phyloP scores from a whole-genome alignment of 176 grass and related monocot species.

The Dendrocalamus sinicus region DNA sequence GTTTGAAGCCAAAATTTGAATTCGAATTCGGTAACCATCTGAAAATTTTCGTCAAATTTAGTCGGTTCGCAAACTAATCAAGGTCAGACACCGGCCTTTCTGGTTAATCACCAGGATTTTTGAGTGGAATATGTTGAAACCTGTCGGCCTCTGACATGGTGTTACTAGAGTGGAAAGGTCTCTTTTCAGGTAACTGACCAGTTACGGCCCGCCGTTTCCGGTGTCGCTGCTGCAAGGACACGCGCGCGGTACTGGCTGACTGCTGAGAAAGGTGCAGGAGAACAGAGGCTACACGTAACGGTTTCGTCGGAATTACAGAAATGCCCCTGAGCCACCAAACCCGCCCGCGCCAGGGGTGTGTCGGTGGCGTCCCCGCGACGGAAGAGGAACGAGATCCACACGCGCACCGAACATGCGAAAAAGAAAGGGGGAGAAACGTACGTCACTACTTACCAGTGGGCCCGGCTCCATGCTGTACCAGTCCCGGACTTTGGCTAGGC shows the following conservation, averaged over 20 bases:
- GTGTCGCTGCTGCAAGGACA: background rate
- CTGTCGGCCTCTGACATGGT: too few species aligned
- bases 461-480: too few species aligned
- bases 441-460: background rate
- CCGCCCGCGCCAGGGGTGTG: background rate
- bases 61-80: background rate
- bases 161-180: too few species aligned
- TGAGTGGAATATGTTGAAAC: too few species aligned
- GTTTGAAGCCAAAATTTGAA: background rate
- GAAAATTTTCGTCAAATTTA: background rate
- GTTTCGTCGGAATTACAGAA: background rate
- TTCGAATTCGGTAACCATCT: background rate
- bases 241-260: background rate
- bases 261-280: background rate
- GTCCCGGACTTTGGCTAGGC: too few species aligned
- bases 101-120: background rate
- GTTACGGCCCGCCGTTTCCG: background rate
- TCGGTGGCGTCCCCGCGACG: conserved; percentile 21
- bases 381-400: conserved; percentile 7
- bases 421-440: background rate
- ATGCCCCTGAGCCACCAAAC: conserved; percentile 1
- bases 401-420: background rate
- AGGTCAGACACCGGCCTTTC: background rate
- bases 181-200: too few species aligned
- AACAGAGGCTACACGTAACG: background rate